These are phyloP conservation scores for Linnemannia elongata DNA, from an alignment of 192 early-diverging fungal species.

Conservation along the genomic window DNA sequence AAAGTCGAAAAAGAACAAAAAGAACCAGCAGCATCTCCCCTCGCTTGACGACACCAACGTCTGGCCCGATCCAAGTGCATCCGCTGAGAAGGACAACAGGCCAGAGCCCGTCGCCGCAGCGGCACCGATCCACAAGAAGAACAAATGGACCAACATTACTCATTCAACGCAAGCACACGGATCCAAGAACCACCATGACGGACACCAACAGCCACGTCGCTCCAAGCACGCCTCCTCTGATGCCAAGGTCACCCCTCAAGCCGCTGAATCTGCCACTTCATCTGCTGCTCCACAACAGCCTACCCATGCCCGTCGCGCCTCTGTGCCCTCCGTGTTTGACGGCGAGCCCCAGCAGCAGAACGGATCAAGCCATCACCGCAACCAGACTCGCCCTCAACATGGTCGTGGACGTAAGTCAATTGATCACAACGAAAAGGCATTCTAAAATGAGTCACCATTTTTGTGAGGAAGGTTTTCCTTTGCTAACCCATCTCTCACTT, in stretches of 20 bases:
- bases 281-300: not conserved
- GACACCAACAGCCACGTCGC: constrained; percentile 30
- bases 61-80: constrained; percentile 56
- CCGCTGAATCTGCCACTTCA: not conserved
- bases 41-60: constrained; percentile 52
- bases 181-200: constrained; percentile 38
- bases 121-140: constrained; percentile 54
- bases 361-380: constrained; percentile 25
- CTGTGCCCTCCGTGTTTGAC: constrained; percentile 52
- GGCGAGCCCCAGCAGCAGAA: constrained; percentile 32
- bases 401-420: constrained; percentile 48
- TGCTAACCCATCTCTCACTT: not conserved
- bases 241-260: constrained; percentile 17
- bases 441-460: not conserved
- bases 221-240: constrained; percentile 45
- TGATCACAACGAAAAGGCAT: not conserved
- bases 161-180: constrained; percentile 63
- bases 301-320: constrained; percentile 43
- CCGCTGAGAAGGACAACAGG: constrained; percentile 50
- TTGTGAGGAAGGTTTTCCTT: not conserved
- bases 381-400: constrained; percentile 27
- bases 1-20: constrained; percentile 44
- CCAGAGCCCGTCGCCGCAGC: constrained; percentile 32
- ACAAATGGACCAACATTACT: constrained; percentile 69
- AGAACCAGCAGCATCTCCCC: constrained; percentile 26